These are phyloP conservation scores for Dentipellis fragilis DNA, from an alignment of 768 basidiomycete species.

Conservation along the genomic window DNA sequence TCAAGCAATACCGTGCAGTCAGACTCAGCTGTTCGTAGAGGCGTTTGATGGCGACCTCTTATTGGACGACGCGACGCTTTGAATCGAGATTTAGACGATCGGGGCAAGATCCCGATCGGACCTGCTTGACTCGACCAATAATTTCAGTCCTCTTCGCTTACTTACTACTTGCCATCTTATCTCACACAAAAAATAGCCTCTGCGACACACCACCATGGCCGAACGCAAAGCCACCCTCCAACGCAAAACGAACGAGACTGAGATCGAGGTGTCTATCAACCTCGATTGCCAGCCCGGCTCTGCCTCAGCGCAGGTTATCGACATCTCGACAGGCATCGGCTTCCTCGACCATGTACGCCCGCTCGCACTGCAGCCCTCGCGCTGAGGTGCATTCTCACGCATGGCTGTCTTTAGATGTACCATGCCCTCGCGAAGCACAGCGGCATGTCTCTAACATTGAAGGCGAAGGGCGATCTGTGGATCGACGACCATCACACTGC, in stretches of 20 bases:
- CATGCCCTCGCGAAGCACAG: slow-evolving; percentile 95
- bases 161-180: not conserved
- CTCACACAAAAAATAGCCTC: not conserved
- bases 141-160: too few relatives aligned
- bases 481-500: slow-evolving; percentile 99
- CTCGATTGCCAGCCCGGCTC: slow-evolving; percentile 71
- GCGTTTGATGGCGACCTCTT: too few relatives aligned
- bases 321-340: slow-evolving; percentile 91
- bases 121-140: too few relatives aligned
- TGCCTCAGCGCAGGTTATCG: slow-evolving; percentile 58
- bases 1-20: too few relatives aligned
- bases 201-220: slow-evolving; percentile 21
- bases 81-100: too few relatives aligned
- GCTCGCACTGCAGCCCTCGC: not conserved
- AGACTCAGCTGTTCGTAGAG: too few relatives aligned
- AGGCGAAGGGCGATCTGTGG: slow-evolving; percentile 91
- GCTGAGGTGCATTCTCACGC: not conserved
- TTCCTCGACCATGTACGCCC: slow-evolving; percentile 87
- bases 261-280: slow-evolving; percentile 72
- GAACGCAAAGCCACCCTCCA: slow-evolving; percentile 58
- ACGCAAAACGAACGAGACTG: slow-evolving; percentile 85
- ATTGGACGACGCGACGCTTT: too few relatives aligned
- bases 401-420: slow-evolving; percentile 64
- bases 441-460: slow-evolving; percentile 84
- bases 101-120: too few relatives aligned